These are phyloP conservation scores for Triticum urartu DNA, from an alignment of 176 grass and related monocot species.

Conservation along the genomic window DNA sequence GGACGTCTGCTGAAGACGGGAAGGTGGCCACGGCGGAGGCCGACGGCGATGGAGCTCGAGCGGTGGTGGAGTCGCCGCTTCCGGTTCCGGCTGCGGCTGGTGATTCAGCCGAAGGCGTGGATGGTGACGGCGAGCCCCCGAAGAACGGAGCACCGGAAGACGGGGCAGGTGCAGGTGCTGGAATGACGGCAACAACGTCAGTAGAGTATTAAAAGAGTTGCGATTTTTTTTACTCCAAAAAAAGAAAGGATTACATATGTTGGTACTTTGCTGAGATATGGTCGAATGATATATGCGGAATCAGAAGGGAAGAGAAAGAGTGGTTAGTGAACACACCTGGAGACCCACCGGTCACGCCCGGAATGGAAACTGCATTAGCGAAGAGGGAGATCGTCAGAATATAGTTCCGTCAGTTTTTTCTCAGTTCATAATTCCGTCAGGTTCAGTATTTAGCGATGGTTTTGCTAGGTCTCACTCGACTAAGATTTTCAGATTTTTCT, in stretches of 20 bases:
- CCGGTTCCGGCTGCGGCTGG: constrained; percentile 12
- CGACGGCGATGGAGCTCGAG: constrained; percentile 33
- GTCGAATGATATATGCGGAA: too few species aligned
- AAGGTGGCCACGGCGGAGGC: constrained; percentile 21
- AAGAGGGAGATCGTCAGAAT: background rate
- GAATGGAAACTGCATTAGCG: constrained; percentile 44
- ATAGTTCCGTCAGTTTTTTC: too few species aligned
- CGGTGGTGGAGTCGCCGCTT: background rate
- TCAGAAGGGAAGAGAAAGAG: background rate
- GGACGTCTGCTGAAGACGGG: background rate
- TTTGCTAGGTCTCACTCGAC: too few species aligned
- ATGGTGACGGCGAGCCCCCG: background rate
- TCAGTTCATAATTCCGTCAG: too few species aligned
- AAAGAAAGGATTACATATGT: too few species aligned
- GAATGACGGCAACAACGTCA: background rate
- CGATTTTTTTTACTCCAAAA: background rate
- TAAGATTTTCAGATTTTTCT: too few species aligned
- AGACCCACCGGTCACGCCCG: constrained; percentile 25
- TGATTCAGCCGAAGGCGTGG: constrained; percentile 28
- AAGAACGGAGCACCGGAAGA: constrained; percentile 22
- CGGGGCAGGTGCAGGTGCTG: constrained; percentile 44
- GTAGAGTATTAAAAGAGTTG: background rate
- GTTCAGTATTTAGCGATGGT: too few species aligned
- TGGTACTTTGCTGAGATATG: too few species aligned
- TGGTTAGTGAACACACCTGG: constrained; percentile 28